Evolutionary conservation across 345 rosid genomes (phyloP), one percentile per base, ranked within the genome.

Genomic region (Triadica sebifera): DNA sequence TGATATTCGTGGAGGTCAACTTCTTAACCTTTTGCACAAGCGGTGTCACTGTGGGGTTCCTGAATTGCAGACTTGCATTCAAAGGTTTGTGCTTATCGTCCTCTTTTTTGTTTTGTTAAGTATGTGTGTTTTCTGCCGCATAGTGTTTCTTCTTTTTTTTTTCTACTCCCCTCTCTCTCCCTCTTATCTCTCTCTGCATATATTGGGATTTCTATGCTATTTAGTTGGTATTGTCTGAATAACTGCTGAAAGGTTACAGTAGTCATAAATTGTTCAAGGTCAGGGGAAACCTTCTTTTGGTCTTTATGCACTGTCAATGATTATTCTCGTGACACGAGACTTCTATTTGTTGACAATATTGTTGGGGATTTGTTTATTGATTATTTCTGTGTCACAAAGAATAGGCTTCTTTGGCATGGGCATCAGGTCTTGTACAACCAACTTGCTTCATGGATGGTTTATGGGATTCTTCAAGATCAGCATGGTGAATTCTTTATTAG

Each of bases 11-110:
- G 98, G 98, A 73, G 98, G 98, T 39, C 88, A 89, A 76, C 98
- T 94, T 69, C 86, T 94, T 68, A 91, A 91, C 79, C 90, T 94
- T 60, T 81, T 94, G 73, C 93, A 89, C 71, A 91, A 89, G 74
- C 85, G 98, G 20, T 91, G 95, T 70, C 98, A 94, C 38, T 94
- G 98, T 78, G 98, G 98, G 65, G 97, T 94, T 77, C 98, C 98
- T 77, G 98, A 94, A 85, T 59, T 94, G 67, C 94, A 92, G 82
- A 83, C 97, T 41, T 92, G 97, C 86, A 91, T 92, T 74, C 98
- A 92, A 74, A 94, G 98, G 98, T 94, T 50, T 67, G 71, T 63
- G 46, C 37, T 25, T 38, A n/a, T 5, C 6, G 19, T 47, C 19
- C 8, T 1, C 20, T 6, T 24, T 13, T 13, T 65, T 45, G 34